Base-by-base conservation (phyloP, 2,329 filamentous ascomycete genomes). In the Dothiorella sarmentorum region DNA sequence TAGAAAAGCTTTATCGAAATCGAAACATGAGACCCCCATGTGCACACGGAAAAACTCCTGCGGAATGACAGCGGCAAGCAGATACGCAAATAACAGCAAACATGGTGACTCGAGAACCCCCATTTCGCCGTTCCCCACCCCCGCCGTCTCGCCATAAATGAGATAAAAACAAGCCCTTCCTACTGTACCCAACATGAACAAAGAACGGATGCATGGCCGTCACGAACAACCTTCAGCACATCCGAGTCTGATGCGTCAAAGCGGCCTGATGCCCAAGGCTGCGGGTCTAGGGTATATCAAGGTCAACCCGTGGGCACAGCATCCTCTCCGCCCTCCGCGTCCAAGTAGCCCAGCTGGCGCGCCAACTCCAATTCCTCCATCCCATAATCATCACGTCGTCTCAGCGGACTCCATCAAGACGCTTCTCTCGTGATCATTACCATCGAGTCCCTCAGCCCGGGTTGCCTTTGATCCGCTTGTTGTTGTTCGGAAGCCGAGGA, bases 401-500 rank as follows among this genome's bases (percentile, higher is more conserved):
- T 58, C 56, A 18, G 43, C 29, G 33, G 44, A 51, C 33, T 17
- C 56, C 24, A 42, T 49, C 17, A 51, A 49, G 56, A 51, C 37
- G 52, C 52, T 56, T 43, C n/a, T 33, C n/a, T 51, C 44, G 35
- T 58, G 35, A 51, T 26, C 43, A 52, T 35, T 17, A 17, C 35
- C 22, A 7, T 31, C 17, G 7, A 7, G 6, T 18, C 10, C 33
- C 44, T 58, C 56, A 58, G 29, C 56, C 45, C 2, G 56, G 56
- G 20, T 58, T 58, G 31, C 57, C 57, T n/a, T 65, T 65, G 18
- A 60, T 51, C n/a, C 62, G 56, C 63, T 75, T 75, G 61, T 66
- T 68, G 35, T 75, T 76, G 47, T 68, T 62, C 35, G 56, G 24
- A 62, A 76, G 70, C 20, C 76, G 68, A 24, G 78, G 78, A 65